phyloP scores from a whole-genome alignment of 208 protist genomes.

The Trypanosoma grayi region DNA sequence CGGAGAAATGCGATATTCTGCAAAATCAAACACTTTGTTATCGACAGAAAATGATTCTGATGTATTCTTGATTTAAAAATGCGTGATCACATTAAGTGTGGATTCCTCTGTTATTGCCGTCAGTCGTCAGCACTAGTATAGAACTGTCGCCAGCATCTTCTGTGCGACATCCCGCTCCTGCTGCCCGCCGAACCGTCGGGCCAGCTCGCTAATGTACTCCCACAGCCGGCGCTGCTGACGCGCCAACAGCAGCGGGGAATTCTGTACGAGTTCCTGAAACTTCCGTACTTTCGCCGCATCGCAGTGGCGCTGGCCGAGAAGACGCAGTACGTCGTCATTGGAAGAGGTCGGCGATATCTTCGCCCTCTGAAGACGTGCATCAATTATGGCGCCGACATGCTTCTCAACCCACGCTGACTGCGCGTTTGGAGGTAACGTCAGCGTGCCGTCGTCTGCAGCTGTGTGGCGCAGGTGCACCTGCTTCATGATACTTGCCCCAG shows the following conservation, averaged over 20 bases:
- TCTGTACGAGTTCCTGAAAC: slow-evolving; percentile 31
- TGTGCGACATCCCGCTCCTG: slow-evolving; percentile 25
- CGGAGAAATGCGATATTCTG: no score
- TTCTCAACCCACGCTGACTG: slow-evolving; percentile 47
- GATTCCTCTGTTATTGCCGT: no score
- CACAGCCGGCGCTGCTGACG: slow-evolving; percentile 40
- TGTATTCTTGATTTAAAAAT: no score
- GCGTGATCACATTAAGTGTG: no score
- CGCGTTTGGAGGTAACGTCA: not conserved
- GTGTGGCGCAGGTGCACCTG: slow-evolving; percentile 30
- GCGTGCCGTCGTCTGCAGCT: not conserved
- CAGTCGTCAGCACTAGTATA: no score
- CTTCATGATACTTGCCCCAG: slow-evolving; percentile 40
- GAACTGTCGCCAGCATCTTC: slow-evolving; percentile 25
- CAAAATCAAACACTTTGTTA: no score
- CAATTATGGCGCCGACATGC: slow-evolving; percentile 25
- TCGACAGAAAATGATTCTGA: no score
- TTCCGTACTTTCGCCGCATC: slow-evolving; percentile 45
- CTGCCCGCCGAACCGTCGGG: slow-evolving; percentile 40
- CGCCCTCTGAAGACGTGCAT: slow-evolving; percentile 21
- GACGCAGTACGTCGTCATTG: slow-evolving; percentile 44
- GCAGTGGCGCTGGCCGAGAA: slow-evolving; percentile 58
- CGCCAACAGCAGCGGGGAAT: slow-evolving; percentile 34
- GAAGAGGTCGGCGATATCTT: slow-evolving; percentile 26
- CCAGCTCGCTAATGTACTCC: slow-evolving; percentile 39